Conservation (phyloP, 139 green algal species). For the Chlamydomonas incerta region DNA sequence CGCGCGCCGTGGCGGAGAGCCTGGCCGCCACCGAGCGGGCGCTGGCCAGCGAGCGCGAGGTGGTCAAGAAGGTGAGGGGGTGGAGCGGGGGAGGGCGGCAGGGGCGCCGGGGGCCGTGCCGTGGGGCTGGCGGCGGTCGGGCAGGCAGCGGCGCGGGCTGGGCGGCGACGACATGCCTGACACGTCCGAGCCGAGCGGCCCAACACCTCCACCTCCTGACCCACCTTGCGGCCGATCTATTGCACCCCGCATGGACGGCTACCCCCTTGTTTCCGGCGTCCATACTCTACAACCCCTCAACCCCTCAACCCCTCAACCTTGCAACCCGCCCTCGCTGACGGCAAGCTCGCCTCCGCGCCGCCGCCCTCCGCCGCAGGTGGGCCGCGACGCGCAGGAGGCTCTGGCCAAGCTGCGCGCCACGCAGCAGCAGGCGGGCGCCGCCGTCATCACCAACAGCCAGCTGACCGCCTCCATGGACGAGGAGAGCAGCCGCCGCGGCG, state of each 20-base stretch:
- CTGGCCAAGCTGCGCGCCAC: constrained; percentile 1
- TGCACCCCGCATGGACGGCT: too few species aligned
- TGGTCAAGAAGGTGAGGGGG: constrained; percentile 48
- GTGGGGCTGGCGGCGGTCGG: too few species aligned
- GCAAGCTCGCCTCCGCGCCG: neutral
- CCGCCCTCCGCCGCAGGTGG: constrained; percentile 37
- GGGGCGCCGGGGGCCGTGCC: too few species aligned
- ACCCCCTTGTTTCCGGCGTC: too few species aligned
- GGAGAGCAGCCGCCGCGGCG: neutral
- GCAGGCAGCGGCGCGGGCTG: too few species aligned
- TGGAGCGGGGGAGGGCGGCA: too few species aligned
- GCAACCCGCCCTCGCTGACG: too few species aligned
- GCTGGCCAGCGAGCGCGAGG: constrained; percentile 49
- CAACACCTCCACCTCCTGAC: too few species aligned
- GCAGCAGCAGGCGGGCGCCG: constrained; percentile 24
- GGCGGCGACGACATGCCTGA: too few species aligned
- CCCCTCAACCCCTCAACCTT: neutral
- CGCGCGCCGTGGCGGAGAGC: constrained; percentile 19
- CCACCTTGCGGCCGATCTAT: too few species aligned
- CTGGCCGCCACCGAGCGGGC: constrained; percentile 35
- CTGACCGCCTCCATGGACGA: neutral
- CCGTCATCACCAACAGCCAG: neutral
- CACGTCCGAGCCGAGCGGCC: too few species aligned
- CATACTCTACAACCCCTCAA: neutral
- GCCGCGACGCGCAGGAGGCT: constrained; percentile 44